Conservation (phyloP, 305 asterid species). For the Fraxinus latifolia region DNA sequence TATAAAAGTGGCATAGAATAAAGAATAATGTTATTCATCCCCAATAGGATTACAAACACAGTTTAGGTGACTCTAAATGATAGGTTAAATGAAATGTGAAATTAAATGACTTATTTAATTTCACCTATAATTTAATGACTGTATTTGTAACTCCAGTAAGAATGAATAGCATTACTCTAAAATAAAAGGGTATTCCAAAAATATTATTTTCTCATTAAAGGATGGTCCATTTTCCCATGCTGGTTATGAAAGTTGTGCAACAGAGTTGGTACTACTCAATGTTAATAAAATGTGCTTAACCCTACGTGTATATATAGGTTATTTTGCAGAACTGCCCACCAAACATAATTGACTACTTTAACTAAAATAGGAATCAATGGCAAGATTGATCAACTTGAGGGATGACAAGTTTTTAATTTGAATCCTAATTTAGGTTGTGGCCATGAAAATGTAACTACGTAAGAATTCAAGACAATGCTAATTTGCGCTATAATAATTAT, state of each 20-base stretch:
- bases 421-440: not conserved
- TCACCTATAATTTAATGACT: too few relatives aligned
- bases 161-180: not conserved
- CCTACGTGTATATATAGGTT: not conserved
- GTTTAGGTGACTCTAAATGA: too few relatives aligned
- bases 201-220: not conserved
- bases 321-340: not conserved
- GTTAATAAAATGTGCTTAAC: not conserved
- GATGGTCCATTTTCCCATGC: conserved; percentile 3
- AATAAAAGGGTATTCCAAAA: not conserved
- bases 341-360: not conserved
- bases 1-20: not conserved
- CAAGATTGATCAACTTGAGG: too few relatives aligned
- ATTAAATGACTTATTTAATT: too few relatives aligned
- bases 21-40: too few relatives aligned
- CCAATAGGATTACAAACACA: too few relatives aligned
- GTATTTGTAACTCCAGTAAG: too few relatives aligned
- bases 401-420: not conserved
- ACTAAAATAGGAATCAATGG: not conserved
- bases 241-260: conserved; percentile 19
- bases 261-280: not conserved
- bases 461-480: not conserved
- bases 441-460: not conserved
- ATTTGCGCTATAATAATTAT: too few relatives aligned
- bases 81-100: too few relatives aligned